phyloP scores from a whole-genome alignment of 2,329 filamentous ascomycete species.

The Aspergillus sp. region DNA sequence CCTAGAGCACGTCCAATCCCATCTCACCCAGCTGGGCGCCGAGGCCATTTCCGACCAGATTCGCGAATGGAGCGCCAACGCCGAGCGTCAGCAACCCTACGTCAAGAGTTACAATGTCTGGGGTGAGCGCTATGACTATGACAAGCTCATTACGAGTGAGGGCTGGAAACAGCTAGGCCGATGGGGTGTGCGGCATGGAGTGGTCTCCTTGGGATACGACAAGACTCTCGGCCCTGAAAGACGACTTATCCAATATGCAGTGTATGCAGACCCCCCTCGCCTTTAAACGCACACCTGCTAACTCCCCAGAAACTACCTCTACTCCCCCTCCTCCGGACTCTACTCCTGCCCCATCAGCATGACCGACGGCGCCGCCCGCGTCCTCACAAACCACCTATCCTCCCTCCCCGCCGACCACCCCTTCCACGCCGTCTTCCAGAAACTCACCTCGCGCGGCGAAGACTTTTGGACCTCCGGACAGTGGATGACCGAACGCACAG shows the following conservation, averaged over 20 bases:
- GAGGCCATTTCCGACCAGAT: conserved; percentile 31
- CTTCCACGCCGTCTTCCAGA: conserved; percentile 10
- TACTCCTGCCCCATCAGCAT: conserved; percentile 66
- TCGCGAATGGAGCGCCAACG: conserved; percentile 49
- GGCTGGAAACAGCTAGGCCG: conserved; percentile 55
- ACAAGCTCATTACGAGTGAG: conserved; percentile 61
- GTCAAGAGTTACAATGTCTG: conserved; percentile 61
- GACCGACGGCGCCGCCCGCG: conserved; percentile 43
- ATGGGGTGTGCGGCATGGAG: conserved; percentile 31
- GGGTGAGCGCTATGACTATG: conserved; percentile 51
- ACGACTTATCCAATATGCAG: conserved; percentile 24
- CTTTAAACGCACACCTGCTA: neutral
- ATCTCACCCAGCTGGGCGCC: conserved; percentile 25
- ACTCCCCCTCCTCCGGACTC: conserved; percentile 58
- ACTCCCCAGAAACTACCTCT: conserved; percentile 49
- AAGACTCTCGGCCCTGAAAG: conserved; percentile 17
- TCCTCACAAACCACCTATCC: conserved; percentile 22
- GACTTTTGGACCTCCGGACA: conserved; percentile 67
- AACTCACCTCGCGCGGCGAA: conserved; percentile 21
- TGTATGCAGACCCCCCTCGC: conserved; percentile 13
- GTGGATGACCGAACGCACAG: conserved; percentile 73
- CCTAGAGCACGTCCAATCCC: conserved; percentile 50
- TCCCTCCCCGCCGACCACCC: conserved; percentile 3
- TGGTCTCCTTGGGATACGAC: conserved; percentile 26
- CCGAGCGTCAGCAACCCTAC: conserved; percentile 63